Evolutionary conservation across 768 basidiomycete species (phyloP), one percentile per base, ranked within the genome.

Genomic region (Boletus sp.): DNA sequence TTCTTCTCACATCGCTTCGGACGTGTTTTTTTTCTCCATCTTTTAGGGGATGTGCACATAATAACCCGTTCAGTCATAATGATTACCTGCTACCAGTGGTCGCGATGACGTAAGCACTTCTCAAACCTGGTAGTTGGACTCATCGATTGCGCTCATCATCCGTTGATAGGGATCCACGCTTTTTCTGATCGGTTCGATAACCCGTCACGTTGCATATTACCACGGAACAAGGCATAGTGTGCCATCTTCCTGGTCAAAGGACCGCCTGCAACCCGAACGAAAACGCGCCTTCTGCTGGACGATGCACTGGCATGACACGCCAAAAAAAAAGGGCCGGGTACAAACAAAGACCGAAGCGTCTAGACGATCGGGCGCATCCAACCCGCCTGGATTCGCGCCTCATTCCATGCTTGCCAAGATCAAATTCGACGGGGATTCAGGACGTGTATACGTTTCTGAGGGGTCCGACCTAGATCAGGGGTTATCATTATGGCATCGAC

Each of bases 171-270:
- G 61, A 64, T 64, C 40, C 56, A 59, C 51, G 48, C n/a, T 18
- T 17, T 59, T 54, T 54, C 52, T 54, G 62, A 60, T 62, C 62
- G 52, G 52, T 37, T 59, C 48, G 50, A 52, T 52, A 41, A 50
- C 36, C 33, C 8, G 20, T 46, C 52, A 40, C 30, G 40, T 42
- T 55, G 40, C 17, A 32, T 15, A 35, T 17, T 15, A 24, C n/a
- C 17, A 42, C 20, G 35, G 44, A 61, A 42, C 33, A 5, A 56
- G 53, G 40, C 24, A 44, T 48, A 47, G 29, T 8, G 28, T 17
- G 11, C 44, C 46, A 24, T 42, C 12, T 20, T 53, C 30, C 32
- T 28, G 45, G 28, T 48, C 57, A 29, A 29, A 7, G 33, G 5
- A 39, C 37, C 5, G 37, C 37, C 37, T 24, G 24, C 3, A 24